Conservation (phyloP, 371 early-diverging fungal species). For the Syncephalastrum racemosum region DNA sequence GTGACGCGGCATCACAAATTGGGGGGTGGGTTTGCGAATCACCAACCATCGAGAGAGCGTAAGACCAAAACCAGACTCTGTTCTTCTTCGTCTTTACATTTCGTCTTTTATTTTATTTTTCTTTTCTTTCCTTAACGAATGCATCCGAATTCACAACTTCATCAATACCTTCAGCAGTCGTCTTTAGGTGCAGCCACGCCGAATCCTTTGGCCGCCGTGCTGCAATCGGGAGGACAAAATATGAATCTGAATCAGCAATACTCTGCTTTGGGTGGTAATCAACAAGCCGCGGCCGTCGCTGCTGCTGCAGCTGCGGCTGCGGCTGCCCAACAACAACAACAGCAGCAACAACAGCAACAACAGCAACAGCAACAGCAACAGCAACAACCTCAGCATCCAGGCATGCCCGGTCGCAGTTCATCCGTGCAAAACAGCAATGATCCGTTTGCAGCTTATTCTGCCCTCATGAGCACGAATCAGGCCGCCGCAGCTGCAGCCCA, state of each 20-base stretch:
- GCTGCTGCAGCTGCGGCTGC: conserved; percentile 21
- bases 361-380: conserved; percentile 14
- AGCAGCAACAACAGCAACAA: conserved; percentile 17
- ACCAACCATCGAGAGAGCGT: too few relatives aligned
- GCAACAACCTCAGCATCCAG: conserved; percentile 20
- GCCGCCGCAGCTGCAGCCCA: conserved; percentile 15
- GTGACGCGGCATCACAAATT: too few relatives aligned
- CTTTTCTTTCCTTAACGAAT: conserved; percentile 4
- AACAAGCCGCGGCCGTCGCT: conserved; percentile 19
- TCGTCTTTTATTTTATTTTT: too few relatives aligned
- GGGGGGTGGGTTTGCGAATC: too few relatives aligned
- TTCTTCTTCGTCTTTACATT: too few relatives aligned
- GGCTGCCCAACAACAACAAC: too few relatives aligned
- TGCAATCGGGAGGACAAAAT: conserved; percentile 28
- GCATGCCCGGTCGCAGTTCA: conserved; percentile 4
- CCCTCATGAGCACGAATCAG: conserved; percentile 9
- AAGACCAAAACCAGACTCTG: too few relatives aligned
- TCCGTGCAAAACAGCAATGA: conserved; percentile 13
- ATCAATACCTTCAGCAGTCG: conserved; percentile 43
- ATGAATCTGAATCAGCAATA: conserved; percentile 41
- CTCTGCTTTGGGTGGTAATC: conserved; percentile 22
- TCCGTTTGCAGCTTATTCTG: conserved; percentile 6
- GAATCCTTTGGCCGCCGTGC: conserved; percentile 25
- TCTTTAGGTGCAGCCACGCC: conserved; percentile 15
- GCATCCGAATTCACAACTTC: conserved; percentile 41